Percentiles rank a stretch among this genome's conserved stretches.
Conservation (phyloP, 1,139 yeast species). For the Saccharomyces hybrid region DNA sequence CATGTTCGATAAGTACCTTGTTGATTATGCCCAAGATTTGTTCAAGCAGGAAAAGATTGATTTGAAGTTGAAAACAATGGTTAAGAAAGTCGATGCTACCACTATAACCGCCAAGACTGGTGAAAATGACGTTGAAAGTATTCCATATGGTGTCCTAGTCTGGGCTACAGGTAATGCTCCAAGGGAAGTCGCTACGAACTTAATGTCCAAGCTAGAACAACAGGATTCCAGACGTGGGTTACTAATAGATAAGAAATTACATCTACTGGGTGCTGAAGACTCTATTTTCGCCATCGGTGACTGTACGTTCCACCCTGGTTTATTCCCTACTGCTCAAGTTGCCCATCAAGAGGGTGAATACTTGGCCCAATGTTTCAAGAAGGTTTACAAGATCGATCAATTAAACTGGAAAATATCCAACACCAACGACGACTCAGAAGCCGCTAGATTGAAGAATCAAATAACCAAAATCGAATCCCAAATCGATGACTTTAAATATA, state of each 20-base stretch:
- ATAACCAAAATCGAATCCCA: conserved; percentile 34
- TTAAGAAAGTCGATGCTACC: conserved; percentile 69
- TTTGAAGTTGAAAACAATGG: conserved; percentile 77
- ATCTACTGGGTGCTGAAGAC: conserved; percentile 76
- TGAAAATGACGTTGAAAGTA: conserved; percentile 46
- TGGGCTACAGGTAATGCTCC: conserved; percentile 99
- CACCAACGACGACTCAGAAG: conserved; percentile 30
- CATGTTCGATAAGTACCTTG: conserved; percentile 76
- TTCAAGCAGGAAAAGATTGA: conserved; percentile 74
- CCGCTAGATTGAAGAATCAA: conserved; percentile 31
- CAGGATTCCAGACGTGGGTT: conserved; percentile 85
- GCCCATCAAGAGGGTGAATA: conserved; percentile 91
- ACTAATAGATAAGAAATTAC: conserved; percentile 72
- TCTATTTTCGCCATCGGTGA: conserved; percentile 83
- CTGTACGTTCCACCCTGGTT: conserved; percentile 80
- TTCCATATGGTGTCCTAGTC: conserved; percentile 86
- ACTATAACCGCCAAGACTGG: conserved; percentile 60
- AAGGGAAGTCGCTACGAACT: conserved; percentile 62
- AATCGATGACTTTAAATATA: conserved; percentile 50
- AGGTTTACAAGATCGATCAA: conserved; percentile 59
- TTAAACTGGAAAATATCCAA: conserved; percentile 42
- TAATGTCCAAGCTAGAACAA: conserved; percentile 64
- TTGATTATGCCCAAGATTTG: conserved; percentile 76
- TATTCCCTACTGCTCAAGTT: conserved; percentile 95
- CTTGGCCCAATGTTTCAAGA: conserved; percentile 65